phyloP scores from a whole-genome alignment of 2,329 filamentous ascomycete genomes.

The Colletotrichum horii region DNA sequence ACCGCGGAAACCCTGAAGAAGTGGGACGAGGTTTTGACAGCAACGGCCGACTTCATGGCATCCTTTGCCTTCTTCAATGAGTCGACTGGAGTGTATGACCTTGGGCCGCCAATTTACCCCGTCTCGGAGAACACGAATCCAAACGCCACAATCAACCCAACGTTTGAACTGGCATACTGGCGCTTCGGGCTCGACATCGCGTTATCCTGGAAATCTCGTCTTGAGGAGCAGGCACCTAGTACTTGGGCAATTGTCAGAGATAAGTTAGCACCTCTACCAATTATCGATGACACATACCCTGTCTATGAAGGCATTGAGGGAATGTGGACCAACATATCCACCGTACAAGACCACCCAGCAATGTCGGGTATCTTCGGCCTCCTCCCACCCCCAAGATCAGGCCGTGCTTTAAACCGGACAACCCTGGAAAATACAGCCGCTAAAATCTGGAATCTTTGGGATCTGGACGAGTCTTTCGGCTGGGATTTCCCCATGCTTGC shows the following conservation, averaged over 20 bases:
- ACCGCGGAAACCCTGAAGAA: constrained; percentile 46
- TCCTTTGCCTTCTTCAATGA: constrained; percentile 61
- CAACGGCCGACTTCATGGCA: constrained; percentile 64
- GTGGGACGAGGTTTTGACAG: constrained; percentile 58
- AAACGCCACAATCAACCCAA: constrained; percentile 60
- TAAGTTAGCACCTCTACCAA: constrained; percentile 58
- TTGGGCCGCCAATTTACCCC: constrained; percentile 50
- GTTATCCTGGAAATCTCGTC: constrained; percentile 54
- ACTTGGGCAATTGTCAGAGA: constrained; percentile 54
- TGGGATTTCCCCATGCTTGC: constrained; percentile 52
- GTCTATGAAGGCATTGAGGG: constrained; percentile 54
- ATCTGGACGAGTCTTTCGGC: constrained; percentile 43
- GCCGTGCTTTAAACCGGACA: constrained; percentile 37
- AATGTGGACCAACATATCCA: constrained; percentile 46
- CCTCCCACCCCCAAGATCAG: constrained; percentile 42
- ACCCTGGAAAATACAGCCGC: constrained; percentile 40
- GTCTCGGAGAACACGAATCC: constrained; percentile 63
- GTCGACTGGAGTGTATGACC: constrained; percentile 55
- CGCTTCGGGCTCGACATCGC: constrained; percentile 63
- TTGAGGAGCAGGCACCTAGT: constrained; percentile 44
- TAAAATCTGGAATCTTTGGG: constrained; percentile 43
- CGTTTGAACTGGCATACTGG: constrained; percentile 68
- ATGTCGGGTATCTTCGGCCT: constrained; percentile 49
- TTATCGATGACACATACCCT: constrained; percentile 54
- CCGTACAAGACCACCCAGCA: constrained; percentile 46